A percentile compares a stretch with the other conserved stretches of the same genome.
These are phyloP conservation scores for Fusarium verticillioides DNA, from an alignment of 2,329 filamentous ascomycete genomes.

Conservation along the genomic window DNA sequence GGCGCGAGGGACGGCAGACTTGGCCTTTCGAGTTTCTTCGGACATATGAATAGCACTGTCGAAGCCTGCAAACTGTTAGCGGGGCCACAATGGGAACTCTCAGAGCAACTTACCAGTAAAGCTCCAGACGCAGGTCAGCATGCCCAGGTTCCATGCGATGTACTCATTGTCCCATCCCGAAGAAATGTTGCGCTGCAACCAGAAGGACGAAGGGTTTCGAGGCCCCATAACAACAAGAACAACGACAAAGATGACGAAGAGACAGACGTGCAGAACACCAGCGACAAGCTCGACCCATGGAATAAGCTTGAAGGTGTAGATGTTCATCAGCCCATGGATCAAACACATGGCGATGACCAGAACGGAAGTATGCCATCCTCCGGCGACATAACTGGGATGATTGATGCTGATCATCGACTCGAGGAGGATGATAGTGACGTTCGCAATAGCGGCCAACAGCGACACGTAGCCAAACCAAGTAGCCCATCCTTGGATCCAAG, in stretches of 20 bases:
- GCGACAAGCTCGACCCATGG: slow-evolving; percentile 42
- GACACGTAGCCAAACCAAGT: slow-evolving; percentile 44
- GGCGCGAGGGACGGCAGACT: slow-evolving; percentile 40
- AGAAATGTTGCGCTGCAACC: slow-evolving; percentile 33
- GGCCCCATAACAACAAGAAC: slow-evolving; percentile 41
- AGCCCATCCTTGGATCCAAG: slow-evolving; percentile 41
- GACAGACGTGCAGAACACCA: slow-evolving; percentile 38
- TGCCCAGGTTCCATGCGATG: slow-evolving; percentile 40
- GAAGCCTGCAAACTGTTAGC: slow-evolving; percentile 18
- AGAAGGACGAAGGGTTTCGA: slow-evolving; percentile 36
- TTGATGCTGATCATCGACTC: slow-evolving; percentile 43
- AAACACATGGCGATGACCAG: slow-evolving; percentile 43
- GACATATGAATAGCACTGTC: slow-evolving; percentile 44
- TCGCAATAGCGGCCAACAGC: slow-evolving; percentile 39
- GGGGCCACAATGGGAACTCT: no score
- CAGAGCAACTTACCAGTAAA: slow-evolving; percentile 32
- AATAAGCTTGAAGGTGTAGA: slow-evolving; percentile 38
- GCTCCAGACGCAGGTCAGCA: slow-evolving; percentile 44
- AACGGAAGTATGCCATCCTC: slow-evolving; percentile 41
- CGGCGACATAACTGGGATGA: slow-evolving; percentile 34
- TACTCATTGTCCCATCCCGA: slow-evolving; percentile 42
- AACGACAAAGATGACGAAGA: slow-evolving; percentile 40
- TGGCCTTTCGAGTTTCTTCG: slow-evolving; percentile 41
- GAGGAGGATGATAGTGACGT: slow-evolving; percentile 43
- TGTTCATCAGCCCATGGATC: slow-evolving; percentile 37